These are phyloP conservation scores for Aspergillus hancockii DNA, from an alignment of 495 filamentous ascomycete genomes.

Conservation along the genomic window DNA sequence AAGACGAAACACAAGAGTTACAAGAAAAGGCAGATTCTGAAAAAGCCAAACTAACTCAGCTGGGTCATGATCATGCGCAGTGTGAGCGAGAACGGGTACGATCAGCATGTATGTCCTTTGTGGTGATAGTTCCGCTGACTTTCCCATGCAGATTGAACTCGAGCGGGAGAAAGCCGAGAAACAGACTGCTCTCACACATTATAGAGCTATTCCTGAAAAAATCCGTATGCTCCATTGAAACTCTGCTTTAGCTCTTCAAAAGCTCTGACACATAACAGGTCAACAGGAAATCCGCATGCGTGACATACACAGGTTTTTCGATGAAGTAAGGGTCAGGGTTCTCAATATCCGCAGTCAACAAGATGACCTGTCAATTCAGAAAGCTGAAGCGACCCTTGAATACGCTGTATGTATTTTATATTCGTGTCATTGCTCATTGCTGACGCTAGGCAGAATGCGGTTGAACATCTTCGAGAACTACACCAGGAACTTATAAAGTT, in stretches of 20 bases:
- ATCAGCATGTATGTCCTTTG: background rate
- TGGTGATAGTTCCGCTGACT: slow-evolving; percentile 18
- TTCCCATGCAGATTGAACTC: slow-evolving; percentile 38
- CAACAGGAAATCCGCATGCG: slow-evolving; percentile 54
- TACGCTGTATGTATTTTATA: slow-evolving; percentile 53
- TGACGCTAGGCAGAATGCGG: slow-evolving; percentile 48
- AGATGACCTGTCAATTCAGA: slow-evolving; percentile 60
- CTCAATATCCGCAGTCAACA: slow-evolving; percentile 47
- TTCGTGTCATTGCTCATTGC: slow-evolving; percentile 4
- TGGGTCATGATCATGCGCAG: slow-evolving; percentile 24
- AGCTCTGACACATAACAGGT: slow-evolving; percentile 39
- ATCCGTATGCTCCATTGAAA: slow-evolving; percentile 53
- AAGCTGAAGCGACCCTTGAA: slow-evolving; percentile 62
- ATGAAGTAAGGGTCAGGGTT: slow-evolving; percentile 42
- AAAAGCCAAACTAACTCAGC: slow-evolving; percentile 40
- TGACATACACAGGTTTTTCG: slow-evolving; percentile 41
- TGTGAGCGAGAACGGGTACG: slow-evolving; percentile 43
- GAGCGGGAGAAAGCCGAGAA: slow-evolving; percentile 53
- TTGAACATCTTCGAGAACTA: slow-evolving; percentile 57
- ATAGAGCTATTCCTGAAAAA: slow-evolving; percentile 65
- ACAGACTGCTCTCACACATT: slow-evolving; percentile 63
- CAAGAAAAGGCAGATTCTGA: slow-evolving; percentile 32
- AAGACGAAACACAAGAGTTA: slow-evolving; percentile 42
- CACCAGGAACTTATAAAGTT: slow-evolving; percentile 67
- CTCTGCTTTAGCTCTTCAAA: too few relatives aligned